Conservation (phyloP, 192 early-diverging fungal genomes). For the Backusella circina region DNA sequence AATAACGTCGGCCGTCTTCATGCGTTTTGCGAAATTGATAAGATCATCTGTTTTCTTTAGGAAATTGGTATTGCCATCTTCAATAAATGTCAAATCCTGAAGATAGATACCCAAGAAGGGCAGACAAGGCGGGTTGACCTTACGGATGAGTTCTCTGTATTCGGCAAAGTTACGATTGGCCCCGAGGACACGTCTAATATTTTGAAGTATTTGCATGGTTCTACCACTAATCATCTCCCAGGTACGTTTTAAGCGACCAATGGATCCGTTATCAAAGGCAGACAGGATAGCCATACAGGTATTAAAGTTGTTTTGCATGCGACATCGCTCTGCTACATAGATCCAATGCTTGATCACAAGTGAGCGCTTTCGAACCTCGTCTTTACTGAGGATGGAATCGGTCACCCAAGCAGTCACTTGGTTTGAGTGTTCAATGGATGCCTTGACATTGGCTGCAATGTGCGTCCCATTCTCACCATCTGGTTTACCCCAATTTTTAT, state of each 20-base stretch:
- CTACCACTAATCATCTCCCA: conserved; percentile 64
- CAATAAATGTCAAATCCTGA: conserved; percentile 86
- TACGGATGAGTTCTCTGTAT: conserved; percentile 80
- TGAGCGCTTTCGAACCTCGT: conserved; percentile 75
- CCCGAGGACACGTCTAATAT: conserved; percentile 69
- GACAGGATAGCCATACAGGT: conserved; percentile 84
- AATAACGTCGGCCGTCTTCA: conserved; percentile 84
- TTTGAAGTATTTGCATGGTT: conserved; percentile 54
- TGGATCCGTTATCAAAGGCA: conserved; percentile 78
- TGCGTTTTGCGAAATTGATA: conserved; percentile 90
- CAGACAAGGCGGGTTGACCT: conserved; percentile 71
- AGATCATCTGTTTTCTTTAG: conserved; percentile 59
- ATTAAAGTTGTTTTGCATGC: conserved; percentile 87
- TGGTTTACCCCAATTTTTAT: conserved; percentile 79
- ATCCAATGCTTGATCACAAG: conserved; percentile 79
- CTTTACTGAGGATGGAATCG: conserved; percentile 75
- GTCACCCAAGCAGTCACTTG: conserved; percentile 89
- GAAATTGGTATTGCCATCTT: conserved; percentile 80
- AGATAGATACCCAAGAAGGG: conserved; percentile 84
- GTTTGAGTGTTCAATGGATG: conserved; percentile 80
- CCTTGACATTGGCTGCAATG: conserved; percentile 80
- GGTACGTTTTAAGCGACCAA: conserved; percentile 85
- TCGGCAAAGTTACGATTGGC: conserved; percentile 74
- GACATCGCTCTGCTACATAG: conserved; percentile 73
- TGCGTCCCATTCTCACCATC: conserved; percentile 38